Evolutionary conservation across 306 rosid genomes (phyloP), one percentile per base, ranked within the genome.

Genomic region (Prosopis cineraria): DNA sequence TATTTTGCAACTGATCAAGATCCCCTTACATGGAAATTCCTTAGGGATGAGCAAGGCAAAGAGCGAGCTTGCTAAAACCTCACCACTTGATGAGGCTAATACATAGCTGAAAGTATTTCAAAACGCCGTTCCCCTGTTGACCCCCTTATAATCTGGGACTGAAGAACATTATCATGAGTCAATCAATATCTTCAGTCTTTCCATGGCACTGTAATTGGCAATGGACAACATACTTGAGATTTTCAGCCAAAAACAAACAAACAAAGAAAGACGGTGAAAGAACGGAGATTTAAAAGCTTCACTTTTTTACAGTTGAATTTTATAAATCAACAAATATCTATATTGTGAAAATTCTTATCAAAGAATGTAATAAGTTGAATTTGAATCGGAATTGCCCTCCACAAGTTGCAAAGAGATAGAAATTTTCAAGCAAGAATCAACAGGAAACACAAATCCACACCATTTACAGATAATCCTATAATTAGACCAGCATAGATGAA

Each of bases 121-220:
- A 50, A 77, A 70, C 58, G 59, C 34, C 37, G 29, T 71, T 66
- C 73, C 33, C 73, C 43, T 0, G 53, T 60, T 43, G 59, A 79
- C 55, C 70, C 55, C 70, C 67, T 29, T 47, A 76, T 39, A 60
- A 56, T 67, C 72, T 40, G 47, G 56, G 45, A 27, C 74, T 47
- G 40, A 70, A 55, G 25, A n/a, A 52, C 52, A 50, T 78, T 56
- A 72, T 81, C 62, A 77, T 17, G 65, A 71, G 71, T 70, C 81
- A 78, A 86, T 67, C 90, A 94, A 74, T 55, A 53, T 82, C 89
- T 70, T 85, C 78, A 94, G 78, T 74, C 56, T 79, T 72, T 88
- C 82, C 45, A 82, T 82, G 77, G 87, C 90, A 80, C 98, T 90
- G 90, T 88, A 82, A 40, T 45, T 72, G 19, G 72, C 82, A 79